phyloP scores from a whole-genome alignment of 1,284 basidiomycete genomes.

The Hemileia vastatrix region DNA sequence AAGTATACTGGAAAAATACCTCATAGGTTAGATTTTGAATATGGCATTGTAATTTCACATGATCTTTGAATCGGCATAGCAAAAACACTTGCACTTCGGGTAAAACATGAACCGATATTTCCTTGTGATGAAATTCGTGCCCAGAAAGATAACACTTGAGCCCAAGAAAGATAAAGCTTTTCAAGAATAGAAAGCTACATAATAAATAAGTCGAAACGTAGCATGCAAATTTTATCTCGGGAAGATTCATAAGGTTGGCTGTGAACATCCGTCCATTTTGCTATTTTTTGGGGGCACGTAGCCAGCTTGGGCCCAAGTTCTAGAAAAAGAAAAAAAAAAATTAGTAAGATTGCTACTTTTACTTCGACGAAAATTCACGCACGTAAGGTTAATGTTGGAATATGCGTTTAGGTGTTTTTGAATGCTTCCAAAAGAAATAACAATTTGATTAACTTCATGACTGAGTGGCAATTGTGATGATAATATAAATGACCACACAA shows the following conservation, averaged over 20 bases:
- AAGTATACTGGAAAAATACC: no score
- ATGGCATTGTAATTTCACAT: no score
- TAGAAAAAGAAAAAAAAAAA: not conserved
- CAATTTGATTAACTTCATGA: not conserved
- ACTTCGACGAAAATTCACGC: not conserved
- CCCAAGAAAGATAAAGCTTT: no score
- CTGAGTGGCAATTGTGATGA: not conserved
- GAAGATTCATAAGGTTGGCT: constrained; percentile 4
- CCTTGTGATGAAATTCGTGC: no score
- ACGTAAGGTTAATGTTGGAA: constrained; percentile 18
- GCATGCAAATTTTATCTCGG: no score
- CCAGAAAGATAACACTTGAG: no score
- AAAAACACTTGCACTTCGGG: no score
- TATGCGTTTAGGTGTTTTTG: constrained; percentile 16
- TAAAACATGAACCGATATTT: no score
- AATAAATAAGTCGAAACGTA: no score
- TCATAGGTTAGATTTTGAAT: no score
- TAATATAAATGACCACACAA: not conserved
- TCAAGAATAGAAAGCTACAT: no score
- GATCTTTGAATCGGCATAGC: no score
- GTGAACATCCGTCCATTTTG: constrained; percentile 17
- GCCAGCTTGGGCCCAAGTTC: constrained; percentile 19
- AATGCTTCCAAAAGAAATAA: constrained; percentile 6
- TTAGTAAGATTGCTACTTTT: not conserved
- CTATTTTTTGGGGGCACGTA: constrained; percentile 16